Evolutionary conservation across 768 basidiomycete species (phyloP).

Genomic region (Leucosporidium scottii): DNA sequence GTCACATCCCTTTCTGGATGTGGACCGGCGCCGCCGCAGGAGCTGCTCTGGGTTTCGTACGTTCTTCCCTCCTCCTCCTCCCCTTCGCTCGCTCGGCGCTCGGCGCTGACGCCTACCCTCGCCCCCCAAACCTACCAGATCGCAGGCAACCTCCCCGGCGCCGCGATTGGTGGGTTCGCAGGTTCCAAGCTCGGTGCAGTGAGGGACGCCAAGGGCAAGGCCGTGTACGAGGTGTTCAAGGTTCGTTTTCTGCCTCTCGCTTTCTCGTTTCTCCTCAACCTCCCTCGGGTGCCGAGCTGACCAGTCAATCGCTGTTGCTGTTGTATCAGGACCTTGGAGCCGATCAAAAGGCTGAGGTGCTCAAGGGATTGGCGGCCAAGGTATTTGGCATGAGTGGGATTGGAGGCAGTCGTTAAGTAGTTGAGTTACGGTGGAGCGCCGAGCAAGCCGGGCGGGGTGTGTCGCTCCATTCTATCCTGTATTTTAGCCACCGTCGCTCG

Average conservation of each 20-base stretch:
- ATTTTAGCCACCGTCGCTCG: background rate
- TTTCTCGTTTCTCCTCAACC: no score
- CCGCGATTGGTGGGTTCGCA: constrained; percentile 24
- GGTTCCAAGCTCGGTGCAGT: constrained; percentile 25
- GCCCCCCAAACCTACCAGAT: background rate
- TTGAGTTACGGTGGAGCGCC: background rate
- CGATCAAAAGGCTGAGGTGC: constrained; percentile 25
- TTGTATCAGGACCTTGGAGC: constrained; percentile 14
- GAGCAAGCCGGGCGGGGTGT: background rate
- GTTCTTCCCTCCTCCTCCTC: background rate
- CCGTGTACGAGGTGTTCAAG: constrained; percentile 27
- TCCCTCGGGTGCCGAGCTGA: no score
- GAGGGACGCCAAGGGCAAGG: constrained; percentile 31
- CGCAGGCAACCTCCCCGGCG: constrained; percentile 31
- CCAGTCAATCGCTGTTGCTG: no score
- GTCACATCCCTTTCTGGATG: constrained; percentile 30
- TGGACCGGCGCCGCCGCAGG: constrained; percentile 30
- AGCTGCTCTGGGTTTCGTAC: constrained; percentile 28
- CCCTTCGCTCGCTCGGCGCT: background rate
- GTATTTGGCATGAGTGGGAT: constrained; percentile 7
- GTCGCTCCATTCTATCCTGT: background rate
- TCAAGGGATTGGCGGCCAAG: constrained; percentile 19
- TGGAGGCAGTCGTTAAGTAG: background rate
- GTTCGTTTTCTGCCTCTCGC: no score
- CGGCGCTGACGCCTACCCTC: background rate